Base-by-base conservation (phyloP, 2,329 filamentous ascomycete species). In the Arthroderma sp. region DNA sequence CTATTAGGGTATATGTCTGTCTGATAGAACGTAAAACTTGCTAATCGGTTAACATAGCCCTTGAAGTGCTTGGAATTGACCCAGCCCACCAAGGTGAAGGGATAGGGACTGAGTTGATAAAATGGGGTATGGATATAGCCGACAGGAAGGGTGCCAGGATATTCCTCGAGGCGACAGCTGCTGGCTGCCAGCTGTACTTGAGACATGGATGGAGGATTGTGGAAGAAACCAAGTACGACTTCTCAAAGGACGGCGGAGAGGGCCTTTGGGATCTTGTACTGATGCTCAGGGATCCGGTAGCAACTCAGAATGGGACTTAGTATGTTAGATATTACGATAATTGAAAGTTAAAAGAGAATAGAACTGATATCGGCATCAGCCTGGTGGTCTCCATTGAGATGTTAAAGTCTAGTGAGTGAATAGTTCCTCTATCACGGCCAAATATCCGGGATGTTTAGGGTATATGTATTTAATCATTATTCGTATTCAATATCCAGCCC, bases 81-180 rank as follows among this genome's bases (percentile, higher is more conserved):
- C 43, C 43, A 4, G 36, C 29, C 3, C 38, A 44, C 29, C 43
- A 44, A 15, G 36, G 43, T 2, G 39, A 28, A 22, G 43, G 43
- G 27, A 33, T 39, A 10, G 43, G 43, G 15, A 44, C 7, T 5
- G 8, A 22, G n/a, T 40, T 44, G n/a, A 11, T 44, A 22, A 31
- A 34, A n/a, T 44, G 43, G 43, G 43, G 43, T 6, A 44, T 44
- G 29, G 11, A 40, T 6, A 38, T 22, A 7, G 43, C 43, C 15
- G 43, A 44, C 7, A 31, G 11, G 27, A 5, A 9, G n/a, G 36
- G 36, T 4, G 29, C 43, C 4, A 31, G 43, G 10, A 40, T 44
- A n/a, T 44, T 39, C 40, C 43, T 44, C 29, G 43, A 44, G 29
- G 36, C 43, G 7, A 44, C 43, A 4, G 29, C 43, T 11, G n/a